These are phyloP conservation scores for Aspergillus sp. DNA, from an alignment of 2,329 filamentous ascomycete genomes.

Conservation along the genomic window DNA sequence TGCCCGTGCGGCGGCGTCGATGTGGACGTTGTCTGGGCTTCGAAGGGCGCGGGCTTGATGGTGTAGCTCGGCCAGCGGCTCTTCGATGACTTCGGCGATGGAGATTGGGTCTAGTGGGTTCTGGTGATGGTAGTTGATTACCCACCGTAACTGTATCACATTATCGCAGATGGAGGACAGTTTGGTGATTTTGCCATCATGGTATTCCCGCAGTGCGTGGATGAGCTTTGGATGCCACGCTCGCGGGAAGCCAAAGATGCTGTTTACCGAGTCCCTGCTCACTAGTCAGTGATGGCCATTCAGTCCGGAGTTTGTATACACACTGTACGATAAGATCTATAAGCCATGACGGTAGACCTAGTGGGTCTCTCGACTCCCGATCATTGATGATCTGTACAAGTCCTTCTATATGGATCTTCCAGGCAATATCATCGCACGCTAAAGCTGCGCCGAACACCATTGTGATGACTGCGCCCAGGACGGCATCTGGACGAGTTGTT, in stretches of 20 bases:
- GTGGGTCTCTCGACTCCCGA: neutral
- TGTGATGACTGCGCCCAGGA: neutral
- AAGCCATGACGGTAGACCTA: neutral
- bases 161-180: neutral
- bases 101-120: neutral
- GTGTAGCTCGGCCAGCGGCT: conserved; percentile 3
- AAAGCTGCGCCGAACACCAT: conserved; percentile 7
- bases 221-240: conserved; percentile 1
- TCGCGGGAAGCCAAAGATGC: conserved; percentile 4
- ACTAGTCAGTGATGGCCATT: neutral
- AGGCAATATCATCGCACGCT: neutral
- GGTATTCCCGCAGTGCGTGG: neutral
- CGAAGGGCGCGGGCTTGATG: conserved; percentile 2
- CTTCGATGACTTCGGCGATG: conserved; percentile 3
- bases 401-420: conserved; percentile 7
- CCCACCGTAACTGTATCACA: neutral
- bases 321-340: conserved; percentile 5
- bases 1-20: conserved; percentile 4
- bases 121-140: neutral
- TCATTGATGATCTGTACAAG: neutral
- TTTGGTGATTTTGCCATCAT: neutral
- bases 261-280: conserved; percentile 5
- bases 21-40: neutral
- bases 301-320: neutral
- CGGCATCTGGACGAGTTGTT: neutral